Conservation (phyloP, 2,329 filamentous ascomycete genomes). For the Scytalidium sp. region DNA sequence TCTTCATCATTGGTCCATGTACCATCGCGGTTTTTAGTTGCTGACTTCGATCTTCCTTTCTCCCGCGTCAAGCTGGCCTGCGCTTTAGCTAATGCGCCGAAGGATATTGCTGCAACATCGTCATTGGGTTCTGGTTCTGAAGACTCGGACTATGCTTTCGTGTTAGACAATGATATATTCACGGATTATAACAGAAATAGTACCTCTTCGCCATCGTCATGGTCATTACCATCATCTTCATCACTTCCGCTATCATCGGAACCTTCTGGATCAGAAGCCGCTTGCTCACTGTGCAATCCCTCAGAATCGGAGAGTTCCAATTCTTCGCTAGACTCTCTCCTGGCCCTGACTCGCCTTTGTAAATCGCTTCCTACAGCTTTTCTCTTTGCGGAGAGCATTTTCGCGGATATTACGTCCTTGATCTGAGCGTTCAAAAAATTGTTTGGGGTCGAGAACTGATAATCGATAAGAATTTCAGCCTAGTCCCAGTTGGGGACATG, state of each 20-base stretch:
- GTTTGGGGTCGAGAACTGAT: neutral
- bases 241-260: slow-evolving; percentile 27
- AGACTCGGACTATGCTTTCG: slow-evolving; percentile 12
- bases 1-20: slow-evolving; percentile 35
- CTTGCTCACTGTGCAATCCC: slow-evolving; percentile 29
- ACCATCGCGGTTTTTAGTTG: slow-evolving; percentile 26
- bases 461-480: neutral
- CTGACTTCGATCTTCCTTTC: slow-evolving; percentile 22
- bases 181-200: neutral
- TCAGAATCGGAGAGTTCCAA: slow-evolving; percentile 30
- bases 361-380: slow-evolving; percentile 21
- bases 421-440: neutral
- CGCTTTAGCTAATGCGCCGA: slow-evolving; percentile 85
- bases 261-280: slow-evolving; percentile 29
- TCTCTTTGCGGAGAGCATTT: slow-evolving; percentile 26
- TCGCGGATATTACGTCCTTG: slow-evolving; percentile 1
- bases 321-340: slow-evolving; percentile 25
- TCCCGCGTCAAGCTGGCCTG: slow-evolving; percentile 60
- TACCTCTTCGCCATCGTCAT: slow-evolving; percentile 37
- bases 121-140: slow-evolving; percentile 16
- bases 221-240: slow-evolving; percentile 30
- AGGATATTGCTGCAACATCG: slow-evolving; percentile 64
- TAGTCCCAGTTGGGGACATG: neutral
- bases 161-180: slow-evolving; percentile 1
- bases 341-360: slow-evolving; percentile 26